phyloP scores from a whole-genome alignment of 2,329 filamentous ascomycete species.

The Fusarium armeniacum region DNA sequence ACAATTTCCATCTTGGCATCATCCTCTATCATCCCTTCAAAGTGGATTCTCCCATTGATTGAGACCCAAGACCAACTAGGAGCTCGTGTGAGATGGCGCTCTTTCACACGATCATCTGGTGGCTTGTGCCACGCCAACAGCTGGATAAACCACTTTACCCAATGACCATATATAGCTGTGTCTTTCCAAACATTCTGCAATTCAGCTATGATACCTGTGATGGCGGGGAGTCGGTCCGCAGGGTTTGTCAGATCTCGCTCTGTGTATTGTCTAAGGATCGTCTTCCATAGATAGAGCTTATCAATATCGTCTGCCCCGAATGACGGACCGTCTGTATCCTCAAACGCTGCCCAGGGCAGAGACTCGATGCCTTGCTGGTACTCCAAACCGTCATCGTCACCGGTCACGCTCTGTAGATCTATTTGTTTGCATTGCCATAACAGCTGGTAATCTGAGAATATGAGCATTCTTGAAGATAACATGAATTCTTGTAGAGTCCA shows the following conservation, averaged over 20 bases:
- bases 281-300: not conserved
- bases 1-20: not conserved
- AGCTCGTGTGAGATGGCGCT: not conserved
- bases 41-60: not conserved
- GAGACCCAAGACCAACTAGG: constrained; percentile 9
- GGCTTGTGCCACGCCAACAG: not conserved
- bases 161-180: constrained; percentile 1
- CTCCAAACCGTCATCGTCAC: accelerated
- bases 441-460: constrained; percentile 1
- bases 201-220: not conserved
- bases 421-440: constrained; percentile 5
- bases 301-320: not conserved
- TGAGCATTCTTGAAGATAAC: constrained; percentile 1
- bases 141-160: constrained; percentile 9
- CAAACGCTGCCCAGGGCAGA: not conserved
- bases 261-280: not conserved
- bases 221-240: not conserved
- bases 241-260: accelerated
- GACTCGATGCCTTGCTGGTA: not conserved
- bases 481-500: constrained; percentile 13
- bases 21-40: not conserved
- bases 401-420: accelerated
- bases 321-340: accelerated
- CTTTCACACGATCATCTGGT: accelerated
- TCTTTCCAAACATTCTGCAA: not conserved